These are phyloP conservation scores for Microdochium nivale DNA, from an alignment of 2,329 filamentous ascomycete genomes.

Conservation along the genomic window DNA sequence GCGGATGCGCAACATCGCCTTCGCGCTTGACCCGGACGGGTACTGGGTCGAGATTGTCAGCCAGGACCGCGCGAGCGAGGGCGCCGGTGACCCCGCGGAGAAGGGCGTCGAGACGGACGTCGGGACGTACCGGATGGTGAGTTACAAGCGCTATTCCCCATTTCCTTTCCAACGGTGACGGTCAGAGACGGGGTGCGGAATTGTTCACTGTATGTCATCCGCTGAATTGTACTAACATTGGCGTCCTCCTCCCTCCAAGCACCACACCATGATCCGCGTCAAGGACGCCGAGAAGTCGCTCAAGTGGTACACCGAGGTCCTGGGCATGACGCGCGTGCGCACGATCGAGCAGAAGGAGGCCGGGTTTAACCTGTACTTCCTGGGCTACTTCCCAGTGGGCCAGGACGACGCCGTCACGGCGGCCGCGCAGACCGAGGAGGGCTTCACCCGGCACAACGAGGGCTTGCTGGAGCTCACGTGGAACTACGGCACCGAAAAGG, in stretches of 20 bases:
- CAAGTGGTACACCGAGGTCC: conserved; percentile 73
- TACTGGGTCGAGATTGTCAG: conserved; percentile 83
- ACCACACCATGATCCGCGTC: conserved; percentile 92
- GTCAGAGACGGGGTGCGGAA: too few species aligned
- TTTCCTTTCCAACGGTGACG: neutral
- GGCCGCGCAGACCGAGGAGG: conserved; percentile 34
- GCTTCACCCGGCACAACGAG: conserved; percentile 59
- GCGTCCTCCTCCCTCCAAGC: conserved; percentile 32
- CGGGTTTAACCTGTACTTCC: conserved; percentile 86
- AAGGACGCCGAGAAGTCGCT: conserved; percentile 70
- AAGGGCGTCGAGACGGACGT: conserved; percentile 64
- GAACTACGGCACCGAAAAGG: conserved; percentile 78
- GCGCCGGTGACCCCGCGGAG: conserved; percentile 60
- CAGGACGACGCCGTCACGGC: too few species aligned
- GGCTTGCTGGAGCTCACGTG: conserved; percentile 87
- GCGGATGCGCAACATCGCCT: conserved; percentile 80
- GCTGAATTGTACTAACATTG: neutral
- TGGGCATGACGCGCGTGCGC: conserved; percentile 80
- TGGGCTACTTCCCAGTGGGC: conserved; percentile 58
- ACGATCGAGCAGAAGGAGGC: conserved; percentile 61
- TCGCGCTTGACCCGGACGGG: conserved; percentile 78
- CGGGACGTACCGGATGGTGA: conserved; percentile 62
- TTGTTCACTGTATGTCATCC: neutral
- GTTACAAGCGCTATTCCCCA: conserved; percentile 3
- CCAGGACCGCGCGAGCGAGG: conserved; percentile 42